Evolutionary conservation across 2,329 filamentous ascomycete species (phyloP).

Genomic region (Xylaria sp.): DNA sequence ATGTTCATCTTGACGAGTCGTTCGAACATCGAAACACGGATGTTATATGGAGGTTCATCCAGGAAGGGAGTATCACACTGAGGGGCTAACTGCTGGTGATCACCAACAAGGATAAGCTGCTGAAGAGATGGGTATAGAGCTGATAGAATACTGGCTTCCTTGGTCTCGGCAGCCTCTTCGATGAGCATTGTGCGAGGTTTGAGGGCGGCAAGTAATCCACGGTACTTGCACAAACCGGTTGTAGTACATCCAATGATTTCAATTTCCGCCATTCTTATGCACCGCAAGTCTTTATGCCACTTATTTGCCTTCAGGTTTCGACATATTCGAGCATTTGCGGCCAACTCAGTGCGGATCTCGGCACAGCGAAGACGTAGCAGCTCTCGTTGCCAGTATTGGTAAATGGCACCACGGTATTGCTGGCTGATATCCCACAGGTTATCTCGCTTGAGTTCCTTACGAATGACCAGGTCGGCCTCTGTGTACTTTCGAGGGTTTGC

Average conservation of each 20-base stretch:
- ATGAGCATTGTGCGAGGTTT: conserved; percentile 73
- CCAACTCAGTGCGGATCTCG: conserved; percentile 56
- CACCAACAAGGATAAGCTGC: conserved; percentile 68
- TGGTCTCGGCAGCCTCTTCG: conserved; percentile 80
- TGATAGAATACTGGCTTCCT: conserved; percentile 65
- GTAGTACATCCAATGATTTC: conserved; percentile 72
- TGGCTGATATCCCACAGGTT: conserved; percentile 67
- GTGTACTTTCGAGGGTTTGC: conserved; percentile 34
- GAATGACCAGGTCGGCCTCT: conserved; percentile 41
- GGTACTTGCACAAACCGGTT: conserved; percentile 82
- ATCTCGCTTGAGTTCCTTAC: conserved; percentile 44
- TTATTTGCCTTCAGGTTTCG: conserved; percentile 60
- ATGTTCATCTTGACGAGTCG: conserved; percentile 71
- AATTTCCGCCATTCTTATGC: conserved; percentile 46
- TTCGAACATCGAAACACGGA: conserved; percentile 81
- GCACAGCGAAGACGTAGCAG: conserved; percentile 55
- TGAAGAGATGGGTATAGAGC: conserved; percentile 58
- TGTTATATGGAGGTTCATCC: conserved; percentile 63
- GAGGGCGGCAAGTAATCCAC: conserved; percentile 69
- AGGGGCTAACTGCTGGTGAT: conserved; percentile 79
- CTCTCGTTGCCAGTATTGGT: conserved; percentile 65
- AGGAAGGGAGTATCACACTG: conserved; percentile 68
- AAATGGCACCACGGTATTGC: conserved; percentile 66
- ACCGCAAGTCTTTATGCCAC: conserved; percentile 61
- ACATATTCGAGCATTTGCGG: conserved; percentile 56